Percentiles rank a stretch among this genome's conserved stretches.
Conservation (phyloP, 169 alveolate species). For the Sarcocystis neurona region DNA sequence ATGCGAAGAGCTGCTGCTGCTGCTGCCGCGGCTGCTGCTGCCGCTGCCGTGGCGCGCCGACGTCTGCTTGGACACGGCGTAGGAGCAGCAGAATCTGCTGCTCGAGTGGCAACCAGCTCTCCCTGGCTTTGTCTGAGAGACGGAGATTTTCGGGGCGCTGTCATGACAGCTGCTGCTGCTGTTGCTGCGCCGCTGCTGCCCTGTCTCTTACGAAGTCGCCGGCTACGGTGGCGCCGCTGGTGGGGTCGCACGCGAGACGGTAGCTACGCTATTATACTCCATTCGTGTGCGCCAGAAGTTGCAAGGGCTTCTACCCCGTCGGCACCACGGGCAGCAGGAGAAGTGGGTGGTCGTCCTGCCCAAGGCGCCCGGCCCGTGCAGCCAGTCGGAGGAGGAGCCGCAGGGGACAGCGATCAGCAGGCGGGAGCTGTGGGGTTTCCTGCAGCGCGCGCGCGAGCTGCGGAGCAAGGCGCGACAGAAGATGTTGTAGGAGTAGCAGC, state of each 20-base stretch:
- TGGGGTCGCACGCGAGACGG: constrained; percentile 30
- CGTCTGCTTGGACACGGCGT: neutral
- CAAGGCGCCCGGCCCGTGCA: neutral
- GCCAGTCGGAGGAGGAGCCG: neutral
- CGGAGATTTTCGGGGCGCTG: neutral
- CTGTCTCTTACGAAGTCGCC: neutral
- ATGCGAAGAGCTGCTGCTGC: no score
- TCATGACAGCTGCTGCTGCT: neutral
- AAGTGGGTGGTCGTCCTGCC: no score
- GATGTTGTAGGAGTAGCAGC: neutral
- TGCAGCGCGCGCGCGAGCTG: neutral
- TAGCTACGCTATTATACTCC: neutral
- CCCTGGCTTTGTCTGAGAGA: neutral
- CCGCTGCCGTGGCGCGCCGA: neutral
- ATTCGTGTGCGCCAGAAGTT: neutral
- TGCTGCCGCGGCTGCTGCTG: no score
- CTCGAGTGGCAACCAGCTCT: neutral
- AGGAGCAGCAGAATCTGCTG: neutral
- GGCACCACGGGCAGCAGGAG: no score
- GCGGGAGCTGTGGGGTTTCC: neutral
- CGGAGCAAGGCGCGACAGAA: neutral
- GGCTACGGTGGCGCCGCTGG: neutral
- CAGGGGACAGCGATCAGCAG: neutral
- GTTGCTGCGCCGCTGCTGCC: constrained; percentile 8
- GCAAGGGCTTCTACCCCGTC: neutral